Base-by-base conservation (phyloP, 164 flowering plant genomes). In the Tetracentron sinense region DNA sequence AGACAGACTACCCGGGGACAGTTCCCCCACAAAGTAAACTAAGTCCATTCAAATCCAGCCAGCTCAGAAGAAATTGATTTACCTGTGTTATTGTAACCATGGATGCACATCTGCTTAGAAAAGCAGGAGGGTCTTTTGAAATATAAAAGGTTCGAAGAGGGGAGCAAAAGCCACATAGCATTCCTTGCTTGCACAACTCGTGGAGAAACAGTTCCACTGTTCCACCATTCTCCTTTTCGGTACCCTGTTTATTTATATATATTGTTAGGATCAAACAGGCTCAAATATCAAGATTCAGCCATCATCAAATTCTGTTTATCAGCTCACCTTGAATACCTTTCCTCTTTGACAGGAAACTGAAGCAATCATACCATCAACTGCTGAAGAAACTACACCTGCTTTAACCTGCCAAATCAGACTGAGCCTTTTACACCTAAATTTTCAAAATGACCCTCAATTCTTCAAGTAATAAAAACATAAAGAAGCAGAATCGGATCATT, bases 11-110 rank as follows among this genome's bases (percentile, higher is more conserved):
- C 17, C 44, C 11, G 12, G 42, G 25, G 26, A 56, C 2, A 56
- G 19, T 42, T 35, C 23, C 29, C 21, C 44, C 22, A 2, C 65
- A 42, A 38, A 38, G n/a, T 5, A 11, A 62, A 62, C 10, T 29
- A 19, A n/a, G 4, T 31, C 8, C 48, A 67, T 21, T 16, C 19
- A 28, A 17, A 31, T 26, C 53, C 6, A 28, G 31, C n/a, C 21
- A 15, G 55, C 30, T 23, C 38, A 38, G 51, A 42, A 38, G 20
- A 50, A 61, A 23, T 56, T 38, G 16, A n/a, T 56, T 51, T 58
- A 72, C 75, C 71, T 62, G 69, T 56, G 75, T 58, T 29, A 72
- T 50, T 16, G 72, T 63, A 25, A 72, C 56, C 20, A 64, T 23
- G 51, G 65, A 72, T 10, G 58, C 62, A 60, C 68, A 72, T 61